A percentile compares a stretch with the other conserved stretches of the same genome.
phyloP scores from a whole-genome alignment of 2,329 filamentous ascomycete genomes.

The Fusarium musae region DNA sequence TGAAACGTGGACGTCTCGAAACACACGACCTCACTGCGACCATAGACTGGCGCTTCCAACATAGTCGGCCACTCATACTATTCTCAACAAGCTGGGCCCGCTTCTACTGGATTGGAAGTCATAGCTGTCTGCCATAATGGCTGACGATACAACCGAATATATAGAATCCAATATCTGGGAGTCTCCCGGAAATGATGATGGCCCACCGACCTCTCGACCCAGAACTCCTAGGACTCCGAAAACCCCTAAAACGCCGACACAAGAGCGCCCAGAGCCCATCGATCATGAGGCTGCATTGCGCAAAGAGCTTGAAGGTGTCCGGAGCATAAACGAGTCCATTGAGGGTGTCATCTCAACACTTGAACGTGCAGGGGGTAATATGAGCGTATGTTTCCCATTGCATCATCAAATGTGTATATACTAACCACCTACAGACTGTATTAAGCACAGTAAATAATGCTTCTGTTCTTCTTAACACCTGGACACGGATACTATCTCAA shows the following conservation, averaged over 20 bases:
- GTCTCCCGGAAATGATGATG: constrained; percentile 53
- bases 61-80: constrained; percentile 12
- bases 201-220: constrained; percentile 45
- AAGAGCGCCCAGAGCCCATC: constrained; percentile 57
- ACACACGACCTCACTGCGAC: constrained; percentile 25
- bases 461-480: constrained; percentile 90
- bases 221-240: constrained; percentile 57
- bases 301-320: constrained; percentile 83
- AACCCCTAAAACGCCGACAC: constrained; percentile 60
- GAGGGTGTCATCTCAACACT: constrained; percentile 80
- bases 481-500: constrained; percentile 95
- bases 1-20: constrained; percentile 16
- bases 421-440: constrained; percentile 68
- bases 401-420: neutral
- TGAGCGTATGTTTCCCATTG: constrained; percentile 66
- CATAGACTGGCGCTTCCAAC: constrained; percentile 21
- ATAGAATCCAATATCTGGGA: constrained; percentile 62
- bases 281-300: constrained; percentile 80
- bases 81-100: constrained; percentile 1
- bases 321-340: constrained; percentile 87
- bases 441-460: constrained; percentile 87
- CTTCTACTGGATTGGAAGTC: neutral
- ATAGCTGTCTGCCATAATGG: constrained; percentile 50
- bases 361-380: constrained; percentile 78
- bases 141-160: constrained; percentile 56